phyloP scores from a whole-genome alignment of 345 rosid genomes.

The Populus simonii region DNA sequence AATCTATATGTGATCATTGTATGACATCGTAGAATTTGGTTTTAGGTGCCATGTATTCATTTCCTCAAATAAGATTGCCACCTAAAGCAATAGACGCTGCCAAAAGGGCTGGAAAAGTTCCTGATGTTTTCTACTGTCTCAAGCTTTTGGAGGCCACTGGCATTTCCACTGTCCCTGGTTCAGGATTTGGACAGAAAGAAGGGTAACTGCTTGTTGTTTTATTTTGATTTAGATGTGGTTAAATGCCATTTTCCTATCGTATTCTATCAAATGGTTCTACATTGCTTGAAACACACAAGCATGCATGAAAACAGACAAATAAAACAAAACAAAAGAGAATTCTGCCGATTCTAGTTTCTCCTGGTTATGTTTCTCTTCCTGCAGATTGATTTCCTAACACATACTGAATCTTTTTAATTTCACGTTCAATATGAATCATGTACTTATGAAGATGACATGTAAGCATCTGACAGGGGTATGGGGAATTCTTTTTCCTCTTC shows the following conservation, averaged over 20 bases:
- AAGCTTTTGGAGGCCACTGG: slow-evolving; percentile 96
- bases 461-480: not conserved
- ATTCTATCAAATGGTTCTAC: not conserved
- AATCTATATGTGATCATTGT: not conserved
- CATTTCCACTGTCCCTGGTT: slow-evolving; percentile 98
- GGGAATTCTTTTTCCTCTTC: not conserved
- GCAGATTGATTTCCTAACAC: not conserved
- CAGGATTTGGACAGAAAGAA: slow-evolving; percentile 98
- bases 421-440: not conserved
- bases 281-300: not conserved
- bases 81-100: slow-evolving; percentile 88
- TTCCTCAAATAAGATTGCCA: slow-evolving; percentile 89
- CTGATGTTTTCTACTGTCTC: slow-evolving; percentile 97
- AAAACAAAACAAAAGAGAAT: not conserved
- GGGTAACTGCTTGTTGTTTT: slow-evolving; percentile 43
- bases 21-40: slow-evolving; percentile 1
- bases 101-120: slow-evolving; percentile 67
- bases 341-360: not conserved
- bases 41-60: slow-evolving; percentile 97
- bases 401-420: not conserved
- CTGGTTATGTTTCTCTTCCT: not conserved
- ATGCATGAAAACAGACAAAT: not conserved
- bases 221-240: not conserved
- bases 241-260: not conserved
- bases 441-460: no score